Conservation (phyloP, 2,329 filamentous ascomycete species). For the Microsporum audouinii region DNA sequence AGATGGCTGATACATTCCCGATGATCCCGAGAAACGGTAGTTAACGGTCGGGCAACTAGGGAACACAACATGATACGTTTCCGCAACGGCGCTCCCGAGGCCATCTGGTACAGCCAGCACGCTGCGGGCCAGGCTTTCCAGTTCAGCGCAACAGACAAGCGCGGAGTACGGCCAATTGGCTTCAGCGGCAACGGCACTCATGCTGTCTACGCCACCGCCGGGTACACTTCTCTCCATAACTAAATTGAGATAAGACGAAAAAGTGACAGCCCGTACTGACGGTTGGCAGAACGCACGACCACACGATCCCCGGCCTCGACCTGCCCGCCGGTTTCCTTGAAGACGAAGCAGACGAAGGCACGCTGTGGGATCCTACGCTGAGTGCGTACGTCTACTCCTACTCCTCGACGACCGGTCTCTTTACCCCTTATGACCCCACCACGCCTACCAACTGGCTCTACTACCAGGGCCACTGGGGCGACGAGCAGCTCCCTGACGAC, state of each 20-base stretch:
- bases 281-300: conserved; percentile 43
- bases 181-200: conserved; percentile 53
- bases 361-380: conserved; percentile 49
- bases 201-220: conserved; percentile 51
- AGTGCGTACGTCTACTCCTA: conserved; percentile 48
- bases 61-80: conserved; percentile 60
- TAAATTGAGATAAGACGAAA: not conserved
- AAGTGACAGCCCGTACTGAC: too few species aligned
- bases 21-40: not conserved
- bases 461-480: conserved; percentile 52
- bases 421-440: conserved; percentile 37
- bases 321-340: conserved; percentile 43
- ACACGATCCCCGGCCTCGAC: conserved; percentile 51
- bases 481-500: conserved; percentile 45
- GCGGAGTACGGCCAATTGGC: conserved; percentile 42
- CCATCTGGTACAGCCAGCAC: conserved; percentile 55
- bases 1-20: not conserved
- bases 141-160: conserved; percentile 46
- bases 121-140: conserved; percentile 51
- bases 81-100: conserved; percentile 41
- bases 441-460: conserved; percentile 45
- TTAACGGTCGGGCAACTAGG: conserved; percentile 28
- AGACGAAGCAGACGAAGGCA: conserved; percentile 45
- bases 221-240: conserved; percentile 19
- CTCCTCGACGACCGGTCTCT: conserved; percentile 31